phyloP scores from a whole-genome alignment of 106 monocot genomes.

The Phalaenopsis aphrodite region DNA sequence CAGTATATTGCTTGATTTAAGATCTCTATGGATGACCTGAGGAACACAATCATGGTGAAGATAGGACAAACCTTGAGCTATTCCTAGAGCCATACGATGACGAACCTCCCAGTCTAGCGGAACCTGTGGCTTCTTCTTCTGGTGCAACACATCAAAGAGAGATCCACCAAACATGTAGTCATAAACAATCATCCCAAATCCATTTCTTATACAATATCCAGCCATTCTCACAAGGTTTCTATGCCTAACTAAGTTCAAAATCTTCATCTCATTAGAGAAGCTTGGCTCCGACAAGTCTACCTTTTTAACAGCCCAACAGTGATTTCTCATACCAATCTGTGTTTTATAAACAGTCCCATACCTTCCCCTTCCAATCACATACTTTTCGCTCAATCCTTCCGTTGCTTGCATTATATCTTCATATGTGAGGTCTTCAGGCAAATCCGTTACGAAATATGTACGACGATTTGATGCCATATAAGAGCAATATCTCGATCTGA shows the following conservation, averaged over 20 bases:
- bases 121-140: conserved; percentile 33
- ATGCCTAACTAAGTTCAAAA: conserved; percentile 51
- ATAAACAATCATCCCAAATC: conserved; percentile 49
- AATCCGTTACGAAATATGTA: conserved; percentile 19
- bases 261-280: conserved; percentile 38
- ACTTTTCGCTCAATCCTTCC: conserved; percentile 59
- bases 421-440: conserved; percentile 57
- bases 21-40: conserved; percentile 69
- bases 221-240: conserved; percentile 54
- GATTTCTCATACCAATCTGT: conserved; percentile 38
- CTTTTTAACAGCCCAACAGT: conserved; percentile 65
- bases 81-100: conserved; percentile 52
- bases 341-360: conserved; percentile 64
- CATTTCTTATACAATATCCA: conserved; percentile 60
- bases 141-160: conserved; percentile 52
- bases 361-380: conserved; percentile 65
- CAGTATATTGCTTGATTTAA: conserved; percentile 76
- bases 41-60: conserved; percentile 85
- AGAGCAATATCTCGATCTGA: conserved; percentile 10
- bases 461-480: conserved; percentile 10
- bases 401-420: conserved; percentile 57
- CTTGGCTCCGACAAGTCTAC: conserved; percentile 32
- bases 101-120: conserved; percentile 44
- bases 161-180: conserved; percentile 67
- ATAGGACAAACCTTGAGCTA: conserved; percentile 64